phyloP scores from a whole-genome alignment of 768 basidiomycete species.

The Kwoniella pini region DNA sequence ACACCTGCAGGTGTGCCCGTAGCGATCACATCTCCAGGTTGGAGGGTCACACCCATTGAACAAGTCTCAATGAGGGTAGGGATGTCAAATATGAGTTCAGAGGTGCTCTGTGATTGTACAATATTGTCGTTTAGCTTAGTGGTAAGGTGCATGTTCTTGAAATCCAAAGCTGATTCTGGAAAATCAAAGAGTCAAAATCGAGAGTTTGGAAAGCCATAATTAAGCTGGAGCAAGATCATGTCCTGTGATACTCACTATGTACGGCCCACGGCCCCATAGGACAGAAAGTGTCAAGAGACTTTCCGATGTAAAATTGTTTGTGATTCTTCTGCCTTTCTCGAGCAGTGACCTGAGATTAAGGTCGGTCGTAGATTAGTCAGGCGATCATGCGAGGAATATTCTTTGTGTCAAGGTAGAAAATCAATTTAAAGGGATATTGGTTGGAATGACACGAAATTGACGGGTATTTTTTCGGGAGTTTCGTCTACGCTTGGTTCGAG shows the following conservation, averaged over 20 bases:
- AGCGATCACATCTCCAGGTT: constrained; percentile 47
- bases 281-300: constrained; percentile 47
- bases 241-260: constrained; percentile 30
- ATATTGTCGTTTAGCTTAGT: constrained; percentile 43
- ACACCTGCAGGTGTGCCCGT: constrained; percentile 49
- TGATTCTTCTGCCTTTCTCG: constrained; percentile 50
- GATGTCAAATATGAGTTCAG: constrained; percentile 48
- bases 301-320: constrained; percentile 51
- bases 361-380: too few species aligned
- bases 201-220: too few species aligned
- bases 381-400: too few species aligned
- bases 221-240: too few species aligned
- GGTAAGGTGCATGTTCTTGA: constrained; percentile 30
- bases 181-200: too few species aligned
- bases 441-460: too few species aligned
- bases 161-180: constrained; percentile 34
- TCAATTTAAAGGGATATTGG: too few species aligned
- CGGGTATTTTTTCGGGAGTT: too few species aligned
- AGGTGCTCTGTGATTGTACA: constrained; percentile 37
- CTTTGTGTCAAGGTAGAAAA: too few species aligned
- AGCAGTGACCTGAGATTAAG: constrained; percentile 31
- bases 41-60: constrained; percentile 42
- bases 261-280: constrained; percentile 46
- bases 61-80: constrained; percentile 45
- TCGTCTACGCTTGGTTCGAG: too few species aligned